Evolutionary conservation across 2,329 filamentous ascomycete genomes (phyloP).

Genomic region (Ophiostoma angusticollis): DNA sequence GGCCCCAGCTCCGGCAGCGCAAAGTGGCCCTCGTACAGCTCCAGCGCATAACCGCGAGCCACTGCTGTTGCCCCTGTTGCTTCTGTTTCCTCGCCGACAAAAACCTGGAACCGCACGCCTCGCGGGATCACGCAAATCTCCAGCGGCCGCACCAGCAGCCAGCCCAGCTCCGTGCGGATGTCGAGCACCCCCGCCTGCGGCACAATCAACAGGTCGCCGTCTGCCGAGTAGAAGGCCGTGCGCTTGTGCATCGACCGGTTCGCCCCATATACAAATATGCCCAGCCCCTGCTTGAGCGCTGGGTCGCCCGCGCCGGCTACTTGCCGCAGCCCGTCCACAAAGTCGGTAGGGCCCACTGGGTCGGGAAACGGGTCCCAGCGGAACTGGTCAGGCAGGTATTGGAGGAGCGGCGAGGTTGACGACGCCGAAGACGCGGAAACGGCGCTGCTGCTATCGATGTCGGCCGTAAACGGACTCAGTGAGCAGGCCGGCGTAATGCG

Average conservation of each 20-base stretch:
- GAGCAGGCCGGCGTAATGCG: slow-evolving; percentile 53
- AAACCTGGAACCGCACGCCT: slow-evolving; percentile 61
- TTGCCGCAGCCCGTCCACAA: slow-evolving; percentile 48
- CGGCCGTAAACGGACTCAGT: slow-evolving; percentile 40
- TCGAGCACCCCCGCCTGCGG: slow-evolving; percentile 62
- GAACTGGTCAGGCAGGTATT: slow-evolving; percentile 69
- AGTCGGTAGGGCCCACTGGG: slow-evolving; percentile 29
- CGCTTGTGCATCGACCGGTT: slow-evolving; percentile 64
- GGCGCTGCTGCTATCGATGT: too few relatives aligned
- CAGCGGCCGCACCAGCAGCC: slow-evolving; percentile 60
- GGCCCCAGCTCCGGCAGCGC: slow-evolving; percentile 59
- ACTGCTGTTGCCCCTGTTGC: slow-evolving; percentile 17
- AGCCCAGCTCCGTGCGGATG: slow-evolving; percentile 65
- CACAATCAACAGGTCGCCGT: slow-evolving; percentile 67
- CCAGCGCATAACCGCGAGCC: slow-evolving; percentile 60
- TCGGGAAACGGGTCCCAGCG: slow-evolving; percentile 70
- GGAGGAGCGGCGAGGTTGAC: too few relatives aligned
- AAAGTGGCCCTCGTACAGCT: slow-evolving; percentile 62
- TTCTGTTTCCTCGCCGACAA: slow-evolving; percentile 35
- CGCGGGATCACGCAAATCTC: slow-evolving; percentile 68
- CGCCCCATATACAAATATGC: slow-evolving; percentile 69
- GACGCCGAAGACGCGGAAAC: too few relatives aligned
- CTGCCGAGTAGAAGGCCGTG: slow-evolving; percentile 71
- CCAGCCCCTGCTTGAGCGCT: slow-evolving; percentile 63
- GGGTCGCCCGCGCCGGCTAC: slow-evolving; percentile 71